Conservation (phyloP, 495 filamentous ascomycete genomes). For the Lineolata rhizophorae region DNA sequence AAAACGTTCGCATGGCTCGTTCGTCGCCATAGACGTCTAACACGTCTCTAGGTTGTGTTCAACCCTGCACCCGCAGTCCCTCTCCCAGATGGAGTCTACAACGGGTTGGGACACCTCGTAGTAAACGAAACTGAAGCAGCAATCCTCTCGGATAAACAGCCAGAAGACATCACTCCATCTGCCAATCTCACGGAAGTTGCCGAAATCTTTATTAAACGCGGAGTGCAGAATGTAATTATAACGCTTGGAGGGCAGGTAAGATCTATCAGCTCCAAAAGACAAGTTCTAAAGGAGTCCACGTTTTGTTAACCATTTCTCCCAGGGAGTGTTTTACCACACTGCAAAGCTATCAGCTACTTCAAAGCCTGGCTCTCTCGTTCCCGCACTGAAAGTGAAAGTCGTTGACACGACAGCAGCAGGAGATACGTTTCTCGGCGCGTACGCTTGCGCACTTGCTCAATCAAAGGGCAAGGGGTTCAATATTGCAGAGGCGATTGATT, state of each 20-base stretch:
- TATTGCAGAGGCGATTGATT: constrained; percentile 23
- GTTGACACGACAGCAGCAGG: constrained; percentile 90
- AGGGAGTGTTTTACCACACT: constrained; percentile 15
- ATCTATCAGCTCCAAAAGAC: too few relatives aligned
- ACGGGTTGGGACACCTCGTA: constrained; percentile 52
- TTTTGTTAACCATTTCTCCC: too few relatives aligned
- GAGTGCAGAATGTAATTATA: constrained; percentile 56
- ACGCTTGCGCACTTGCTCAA: constrained; percentile 42
- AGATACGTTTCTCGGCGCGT: constrained; percentile 82
- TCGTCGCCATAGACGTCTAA: too few relatives aligned
- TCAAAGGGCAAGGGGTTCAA: constrained; percentile 19
- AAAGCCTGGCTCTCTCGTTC: constrained; percentile 12
- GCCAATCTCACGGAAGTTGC: constrained; percentile 22
- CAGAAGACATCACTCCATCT: constrained; percentile 25
- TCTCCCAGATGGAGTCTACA: constrained; percentile 45
- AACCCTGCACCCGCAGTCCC: constrained; percentile 54
- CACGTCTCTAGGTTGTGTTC: constrained; percentile 47
- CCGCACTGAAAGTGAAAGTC: constrained; percentile 39
- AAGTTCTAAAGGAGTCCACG: too few relatives aligned
- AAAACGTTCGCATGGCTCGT: not conserved
- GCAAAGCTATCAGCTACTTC: constrained; percentile 3
- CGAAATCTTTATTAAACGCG: constrained; percentile 34
- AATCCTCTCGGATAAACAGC: constrained; percentile 33
- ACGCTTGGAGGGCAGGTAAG: constrained; percentile 75
- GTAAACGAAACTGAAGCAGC: constrained; percentile 84